Percentiles rank a stretch among this genome's conserved stretches.
Conservation (phyloP, 306 rosid genomes). For the Quercus wislizeni region DNA sequence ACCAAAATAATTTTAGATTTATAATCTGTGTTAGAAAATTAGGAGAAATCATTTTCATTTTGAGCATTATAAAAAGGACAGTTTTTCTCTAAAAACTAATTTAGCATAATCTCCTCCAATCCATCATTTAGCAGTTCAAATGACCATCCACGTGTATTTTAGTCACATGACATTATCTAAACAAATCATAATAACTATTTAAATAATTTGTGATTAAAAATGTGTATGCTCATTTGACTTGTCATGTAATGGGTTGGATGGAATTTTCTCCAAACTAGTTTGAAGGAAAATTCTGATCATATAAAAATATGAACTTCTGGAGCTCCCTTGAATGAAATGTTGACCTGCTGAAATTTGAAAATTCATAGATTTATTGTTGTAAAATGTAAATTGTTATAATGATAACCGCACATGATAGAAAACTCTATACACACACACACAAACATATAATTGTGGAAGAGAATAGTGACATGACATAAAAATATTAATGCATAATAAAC, state of each 20-base stretch:
- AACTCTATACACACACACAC: background rate
- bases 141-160: too few relatives aligned
- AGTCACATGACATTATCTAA: too few relatives aligned
- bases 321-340: background rate
- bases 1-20: background rate
- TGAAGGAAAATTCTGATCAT: too few relatives aligned
- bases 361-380: background rate
- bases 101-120: too few relatives aligned
- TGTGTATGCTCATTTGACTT: too few relatives aligned
- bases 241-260: too few relatives aligned
- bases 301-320: background rate
- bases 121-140: too few relatives aligned
- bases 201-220: too few relatives aligned
- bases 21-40: background rate
- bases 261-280: too few relatives aligned
- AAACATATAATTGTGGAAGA: background rate
- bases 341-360: background rate
- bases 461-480: background rate
- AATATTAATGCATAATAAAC: background rate
- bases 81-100: too few relatives aligned
- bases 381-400: background rate
- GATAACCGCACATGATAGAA: too few relatives aligned
- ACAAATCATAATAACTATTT: too few relatives aligned
- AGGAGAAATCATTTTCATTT: background rate
- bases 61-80: background rate